Evolutionary conservation across 805 yeast species (phyloP).

Genomic region (Wickerhamia fluorescens): DNA sequence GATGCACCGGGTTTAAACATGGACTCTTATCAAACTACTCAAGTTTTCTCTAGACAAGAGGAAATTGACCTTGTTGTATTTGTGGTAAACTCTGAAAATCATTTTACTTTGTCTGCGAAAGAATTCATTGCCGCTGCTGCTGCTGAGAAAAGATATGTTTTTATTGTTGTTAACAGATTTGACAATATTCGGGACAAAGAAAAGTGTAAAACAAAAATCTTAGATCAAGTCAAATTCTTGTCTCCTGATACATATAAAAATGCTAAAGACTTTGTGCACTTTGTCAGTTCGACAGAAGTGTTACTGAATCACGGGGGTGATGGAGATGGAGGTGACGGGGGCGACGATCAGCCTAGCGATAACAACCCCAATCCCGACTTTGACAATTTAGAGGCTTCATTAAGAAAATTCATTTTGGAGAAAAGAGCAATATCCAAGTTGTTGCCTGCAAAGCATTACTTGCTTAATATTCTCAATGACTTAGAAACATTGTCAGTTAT

Average conservation of each 20-base stretch:
- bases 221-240: slow-evolving; percentile 76
- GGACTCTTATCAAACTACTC: slow-evolving; percentile 91
- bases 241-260: slow-evolving; percentile 91
- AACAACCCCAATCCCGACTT: slow-evolving; percentile 53
- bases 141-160: slow-evolving; percentile 82
- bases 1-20: slow-evolving; percentile 97
- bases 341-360: slow-evolving; percentile 23
- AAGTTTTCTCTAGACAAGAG: slow-evolving; percentile 91
- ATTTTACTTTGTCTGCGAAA: slow-evolving; percentile 87
- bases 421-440: slow-evolving; percentile 85
- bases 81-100: slow-evolving; percentile 94
- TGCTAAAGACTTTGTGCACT: slow-evolving; percentile 87
- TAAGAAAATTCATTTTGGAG: slow-evolving; percentile 80
- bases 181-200: slow-evolving; percentile 79
- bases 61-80: slow-evolving; percentile 95
- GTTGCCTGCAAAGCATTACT: slow-evolving; percentile 87
- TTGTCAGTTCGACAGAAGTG: slow-evolving; percentile 62
- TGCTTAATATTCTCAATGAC: slow-evolving; percentile 64
- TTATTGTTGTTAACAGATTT: slow-evolving; percentile 89
- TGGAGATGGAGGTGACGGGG: slow-evolving; percentile 24
- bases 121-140: slow-evolving; percentile 91
- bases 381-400: slow-evolving; percentile 75
- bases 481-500: slow-evolving; percentile 49
- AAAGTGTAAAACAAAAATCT: slow-evolving; percentile 66
- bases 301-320: slow-evolving; percentile 28